These are phyloP conservation scores for Leucoagaricus sp. DNA, from an alignment of 1,284 basidiomycete species.

Conservation along the genomic window DNA sequence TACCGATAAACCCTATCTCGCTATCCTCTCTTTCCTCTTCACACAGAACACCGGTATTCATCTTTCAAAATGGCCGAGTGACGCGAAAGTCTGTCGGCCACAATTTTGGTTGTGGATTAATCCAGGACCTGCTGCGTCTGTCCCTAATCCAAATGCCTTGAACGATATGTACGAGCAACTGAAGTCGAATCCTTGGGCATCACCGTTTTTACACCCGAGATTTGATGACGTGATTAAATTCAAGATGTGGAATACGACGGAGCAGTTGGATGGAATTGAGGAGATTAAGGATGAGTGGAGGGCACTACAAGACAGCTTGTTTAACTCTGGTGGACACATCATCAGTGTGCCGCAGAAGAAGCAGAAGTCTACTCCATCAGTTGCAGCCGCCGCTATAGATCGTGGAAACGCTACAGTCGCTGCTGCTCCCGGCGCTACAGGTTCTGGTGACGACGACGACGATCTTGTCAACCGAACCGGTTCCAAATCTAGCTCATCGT, in stretches of 20 bases:
- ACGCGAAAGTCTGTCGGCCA: constrained; percentile 56
- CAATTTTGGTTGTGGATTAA: constrained; percentile 87
- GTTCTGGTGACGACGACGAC: constrained; percentile 35
- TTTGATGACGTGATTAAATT: constrained; percentile 78
- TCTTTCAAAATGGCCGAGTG: constrained; percentile 37
- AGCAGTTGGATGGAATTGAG: constrained; percentile 72
- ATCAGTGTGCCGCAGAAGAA: constrained; percentile 41
- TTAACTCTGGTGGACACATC: constrained; percentile 61
- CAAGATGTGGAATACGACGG: constrained; percentile 83
- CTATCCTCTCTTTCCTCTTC: constrained; percentile 75
- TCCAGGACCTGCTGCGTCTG: constrained; percentile 62
- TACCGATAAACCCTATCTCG: constrained; percentile 81
- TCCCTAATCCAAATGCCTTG: constrained; percentile 66
- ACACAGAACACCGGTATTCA: constrained; percentile 79
- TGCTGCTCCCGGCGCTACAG: constrained; percentile 2
- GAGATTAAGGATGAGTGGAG: constrained; percentile 78
- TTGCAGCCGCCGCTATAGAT: constrained; percentile 14
- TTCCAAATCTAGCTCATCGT: constrained; percentile 62
- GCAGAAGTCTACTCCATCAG: constrained; percentile 19
- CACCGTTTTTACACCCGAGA: constrained; percentile 72
- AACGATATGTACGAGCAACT: constrained; percentile 65
- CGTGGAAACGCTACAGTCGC: constrained; percentile 7
- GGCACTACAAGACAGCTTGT: constrained; percentile 52
- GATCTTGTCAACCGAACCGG: constrained; percentile 64
- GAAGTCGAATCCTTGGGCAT: constrained; percentile 70